Base-by-base conservation (phyloP, 352 stramenopile species). In the Thalassiosira pacifica region DNA sequence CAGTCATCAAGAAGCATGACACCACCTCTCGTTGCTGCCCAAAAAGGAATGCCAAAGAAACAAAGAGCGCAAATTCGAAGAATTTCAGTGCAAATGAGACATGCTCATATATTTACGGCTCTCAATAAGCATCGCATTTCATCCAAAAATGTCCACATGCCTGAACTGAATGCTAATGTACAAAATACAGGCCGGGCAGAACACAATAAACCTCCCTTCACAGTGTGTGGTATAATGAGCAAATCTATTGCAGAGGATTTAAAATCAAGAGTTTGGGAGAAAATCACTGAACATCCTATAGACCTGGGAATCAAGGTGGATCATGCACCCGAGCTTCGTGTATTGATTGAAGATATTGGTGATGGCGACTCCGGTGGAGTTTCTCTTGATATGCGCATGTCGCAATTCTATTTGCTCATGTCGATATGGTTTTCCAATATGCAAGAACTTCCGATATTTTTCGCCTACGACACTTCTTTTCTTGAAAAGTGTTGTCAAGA, bases 401-500 rank as follows among this genome's bases (percentile, higher is more conserved):
- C 90, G 16, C 91, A 96, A 73, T 86, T 94, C 2, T 95, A 91
- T 75, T 76, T 95, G 26, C 61, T 96, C 18, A 76, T 96, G 59
- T 93, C 88, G 16, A 75, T 95, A 63, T 96, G 90, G 89, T 95
- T 91, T 77, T 83, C 57, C 11, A 96, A 96, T 70, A 95, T 95
- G 91, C 76, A 94, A 78, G 89, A 96, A 78, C 76, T 96, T 31
- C 91, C 90, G 22, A 57, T 91, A 29, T 76, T 95, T 59, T 96
- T 95, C 76, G 85, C 90, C 16, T 93, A 92, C 64, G 76, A 88
- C 37, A 37, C 67, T 0, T 60, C 79, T 31, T 69, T 89, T 53
- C 32, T 95, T 34, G 70, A 91, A 37, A 68, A 81, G 57, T 83
- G 10, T 55, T 87, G 83, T 59, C n/a, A n/a, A n/a, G n/a, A n/a